Base-by-base conservation (phyloP, 2,329 filamentous ascomycete genomes). In the Chrysosporium queenslandicum region DNA sequence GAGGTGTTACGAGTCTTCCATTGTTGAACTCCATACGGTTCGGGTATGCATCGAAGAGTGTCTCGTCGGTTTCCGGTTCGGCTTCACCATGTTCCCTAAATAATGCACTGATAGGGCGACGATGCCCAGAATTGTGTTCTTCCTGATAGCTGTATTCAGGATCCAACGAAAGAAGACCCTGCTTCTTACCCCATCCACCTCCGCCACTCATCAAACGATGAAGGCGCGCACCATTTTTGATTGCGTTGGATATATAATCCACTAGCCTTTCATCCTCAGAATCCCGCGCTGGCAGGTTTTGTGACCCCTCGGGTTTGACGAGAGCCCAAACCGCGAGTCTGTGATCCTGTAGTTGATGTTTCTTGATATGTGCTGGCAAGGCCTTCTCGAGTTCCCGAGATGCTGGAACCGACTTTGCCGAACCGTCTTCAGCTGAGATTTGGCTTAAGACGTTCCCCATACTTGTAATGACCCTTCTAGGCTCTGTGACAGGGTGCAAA, bases 111-210 rank as follows among this genome's bases (percentile, higher is more conserved):
- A 52, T 40, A 30, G 36, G 34, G n/a, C 16, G 34, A 30, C 36
- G 41, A 16, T 52, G 50, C 23, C 50, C 50, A 29, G 42, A 52
- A 23, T 18, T 21, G 50, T 47, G 41, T 30, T 53, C 42, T 27
- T 55, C 45, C 16, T 56, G 49, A 25, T 46, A 49, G 21, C 59
- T 61, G 36, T 62, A 61, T 53, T 71, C 69, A 8, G 68, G 69
- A 53, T 72, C 69, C 4, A 72, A 54, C 1, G 69, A 71, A 18
- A 72, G 61, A 8, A 72, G 63, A 2, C 69, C 69, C 50, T 70
- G 67, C 55, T 71, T 72, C 58, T 72, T 71, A n/a, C 69, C 69
- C 69, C 69, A 72, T 54, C 69, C 69, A 37, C 69, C 69, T 32
- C 69, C 69, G 14, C 69, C 69, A 30, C 69, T 71, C 61, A 71